Base-by-base conservation (phyloP, 2,329 filamentous ascomycete species). In the Hypoxylon sp. region DNA sequence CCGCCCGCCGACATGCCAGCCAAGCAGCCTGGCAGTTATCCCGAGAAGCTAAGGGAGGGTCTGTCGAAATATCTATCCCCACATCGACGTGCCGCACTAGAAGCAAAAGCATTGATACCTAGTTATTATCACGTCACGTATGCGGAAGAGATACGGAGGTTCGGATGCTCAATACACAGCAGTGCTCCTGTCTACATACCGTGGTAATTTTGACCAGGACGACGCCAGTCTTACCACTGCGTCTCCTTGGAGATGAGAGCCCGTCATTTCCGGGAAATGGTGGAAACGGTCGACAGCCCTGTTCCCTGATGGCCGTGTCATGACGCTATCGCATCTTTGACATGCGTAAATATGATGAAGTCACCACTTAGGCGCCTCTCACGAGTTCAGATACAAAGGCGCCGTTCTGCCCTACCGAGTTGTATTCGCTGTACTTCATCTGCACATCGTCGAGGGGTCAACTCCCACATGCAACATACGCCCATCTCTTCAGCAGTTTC, bases 331-430 rank as follows among this genome's bases (percentile, higher is more conserved):
- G 58, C 58, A 21, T 47, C 62, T 43, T 62, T 43, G 24, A 24
- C 23, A 52, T 24, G 37, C 67, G 56, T 48, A 43, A 41, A 47
- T n/a, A 55, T 57, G 33, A 66, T 70, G 69, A 69, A 70, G 67
- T 71, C 69, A 70, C 66, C 35, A 48, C 21, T 54, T 37, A 47
- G 29, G 7, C 49, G 7, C 11, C 29, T 60, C 41, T 51, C n/a
- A 38, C 18, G 21, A 40, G 47, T 65, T 65, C 51, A 64, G 59
- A 62, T 65, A 62, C 27, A 46, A 17, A 7, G 21, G 5, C 15
- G 8, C n/a, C n/a, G n/a, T n/a, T 52, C 23, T 47, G 33, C 45
- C 50, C 37, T 9, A 10, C 11, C 21, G 13, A 27, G n/a, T 21
- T n/a, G 35, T 8, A 15, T 4, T 3, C 8, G 8, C 17, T 37